Evolutionary conservation across 2,329 filamentous ascomycete species (phyloP), one percentile per base, ranked within the genome.

Genomic region (Alternaria sp.): DNA sequence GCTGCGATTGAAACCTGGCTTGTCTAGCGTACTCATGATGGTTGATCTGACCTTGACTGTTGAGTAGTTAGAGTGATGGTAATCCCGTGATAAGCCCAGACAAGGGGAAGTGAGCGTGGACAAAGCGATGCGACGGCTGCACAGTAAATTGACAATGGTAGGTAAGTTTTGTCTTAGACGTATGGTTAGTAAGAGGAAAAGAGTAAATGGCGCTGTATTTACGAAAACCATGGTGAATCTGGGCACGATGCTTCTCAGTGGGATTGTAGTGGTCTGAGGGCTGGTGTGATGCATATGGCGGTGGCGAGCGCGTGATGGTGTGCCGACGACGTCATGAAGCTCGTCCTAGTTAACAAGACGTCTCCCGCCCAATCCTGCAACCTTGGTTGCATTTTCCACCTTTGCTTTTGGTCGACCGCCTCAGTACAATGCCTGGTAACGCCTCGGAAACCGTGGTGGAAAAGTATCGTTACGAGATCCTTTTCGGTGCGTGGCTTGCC

Each of bases 391-490:
- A 32, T 16, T 32, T 34, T 38, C n/a, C 42, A 57, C 5, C 55
- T 26, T 18, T 49, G 32, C 28, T 41, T 62, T 32, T 47, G 28
- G 18, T 24, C 30, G 28, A 8, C 5, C 34, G 8, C 28, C 26
- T 42, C 30, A 51, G 32, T 47, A 67, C 9, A 38, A 72, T 72
- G 69, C 53, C 63, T 26, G 56, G 51, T 39, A 56, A 62, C 47
- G 47, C 54, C 8, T 51, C 61, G 18, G 67, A 70, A 54, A 57
- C 63, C 39, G 64, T 47, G 41, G 49, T 66, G 18, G 66, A 67
- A 6, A 72, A 71, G 41, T 76, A 76, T 61, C 71, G 72, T 12
- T 75, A 76, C 61, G 67, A 71, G 24, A 51, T 72, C 4, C 68
- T 78, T 34, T 71, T 75, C 54, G 71, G 67, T 22, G 60, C 58